Evolutionary conservation across 2,329 filamentous ascomycete genomes (phyloP), one percentile per base, ranked within the genome.

Genomic region (Myriosclerotinia curreyana): DNA sequence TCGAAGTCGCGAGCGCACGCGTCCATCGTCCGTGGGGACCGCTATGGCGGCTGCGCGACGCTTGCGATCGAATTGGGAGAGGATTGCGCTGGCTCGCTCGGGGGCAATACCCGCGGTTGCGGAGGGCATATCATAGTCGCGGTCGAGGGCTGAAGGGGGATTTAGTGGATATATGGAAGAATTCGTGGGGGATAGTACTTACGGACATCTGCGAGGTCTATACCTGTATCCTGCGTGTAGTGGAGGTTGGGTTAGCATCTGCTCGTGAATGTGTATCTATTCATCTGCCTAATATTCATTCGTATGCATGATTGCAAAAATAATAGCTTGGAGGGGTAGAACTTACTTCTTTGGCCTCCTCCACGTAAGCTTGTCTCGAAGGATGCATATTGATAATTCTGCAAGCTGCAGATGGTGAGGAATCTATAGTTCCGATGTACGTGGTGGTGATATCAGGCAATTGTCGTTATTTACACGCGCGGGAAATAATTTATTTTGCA

Each of bases 21-120:
- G 86, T 67, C 84, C 87, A 80, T 99, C 95, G 75, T 97, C 93
- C 62, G 96, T 99, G 0, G 94, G 95, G 4, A 99, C 95, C 15
- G 90, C 89, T 71, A 98, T 91, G 14, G 90, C 89, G 22, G 92
- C 92, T 14, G 92, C 93, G 73, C 92, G 85, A 73, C 92, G 87
- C 77, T 96, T 97, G 67, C 94, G 90, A 72, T 92, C 90, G 76
- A 99, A 95, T 75, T 98, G 93, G 42, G 70, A 71, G 31, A 75
- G 71, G 42, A 75, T 73, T 8, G 73, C 74, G 38, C 72, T 73
- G 6, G 73, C 74, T 51, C 71, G 70, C 51, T 75, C 74, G 9
- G 72, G 72, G 3, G 73, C 73, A 51, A 74, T 71, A 25, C 73
- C 73, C 5, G 71, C 69, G 7, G 67, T 69, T 20, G 67, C 67